Conservation (phyloP, 2,329 filamentous ascomycete genomes). For the Fusarium equiseti region DNA sequence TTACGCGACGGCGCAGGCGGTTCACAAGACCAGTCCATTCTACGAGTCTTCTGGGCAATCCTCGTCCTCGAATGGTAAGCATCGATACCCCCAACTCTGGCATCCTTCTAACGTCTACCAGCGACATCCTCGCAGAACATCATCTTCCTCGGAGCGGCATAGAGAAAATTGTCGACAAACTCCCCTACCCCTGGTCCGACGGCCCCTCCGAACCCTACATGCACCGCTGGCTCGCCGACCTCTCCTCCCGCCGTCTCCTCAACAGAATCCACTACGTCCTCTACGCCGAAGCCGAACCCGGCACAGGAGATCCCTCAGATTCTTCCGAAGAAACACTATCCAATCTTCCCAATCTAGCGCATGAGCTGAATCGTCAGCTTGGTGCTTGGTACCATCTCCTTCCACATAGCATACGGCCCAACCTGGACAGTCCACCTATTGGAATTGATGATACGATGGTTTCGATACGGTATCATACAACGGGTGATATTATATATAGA, state of each 20-base stretch:
- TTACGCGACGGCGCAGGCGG: constrained; percentile 20
- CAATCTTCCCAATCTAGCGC: constrained; percentile 18
- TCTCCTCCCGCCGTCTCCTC: constrained; percentile 33
- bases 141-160: constrained; percentile 39
- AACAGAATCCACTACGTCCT: constrained; percentile 40
- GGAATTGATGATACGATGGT: constrained; percentile 37
- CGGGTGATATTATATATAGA: constrained; percentile 35
- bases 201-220: constrained; percentile 34
- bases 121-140: constrained; percentile 40
- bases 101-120: not conserved
- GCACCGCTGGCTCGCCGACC: constrained; percentile 39
- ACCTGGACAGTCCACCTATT: constrained; percentile 13
- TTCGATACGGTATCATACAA: constrained; percentile 35
- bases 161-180: constrained; percentile 40
- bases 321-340: constrained; percentile 16
- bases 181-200: constrained; percentile 34
- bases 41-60: constrained; percentile 39
- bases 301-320: constrained; percentile 3
- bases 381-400: constrained; percentile 41
- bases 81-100: accelerated
- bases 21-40: constrained; percentile 37
- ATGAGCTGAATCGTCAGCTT: constrained; percentile 35
- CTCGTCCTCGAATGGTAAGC: constrained; percentile 34
- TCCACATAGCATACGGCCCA: constrained; percentile 32
- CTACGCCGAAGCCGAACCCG: constrained; percentile 34